Evolutionary conservation across 768 basidiomycete genomes (phyloP).

Genomic region (Tubosaeta sp.): DNA sequence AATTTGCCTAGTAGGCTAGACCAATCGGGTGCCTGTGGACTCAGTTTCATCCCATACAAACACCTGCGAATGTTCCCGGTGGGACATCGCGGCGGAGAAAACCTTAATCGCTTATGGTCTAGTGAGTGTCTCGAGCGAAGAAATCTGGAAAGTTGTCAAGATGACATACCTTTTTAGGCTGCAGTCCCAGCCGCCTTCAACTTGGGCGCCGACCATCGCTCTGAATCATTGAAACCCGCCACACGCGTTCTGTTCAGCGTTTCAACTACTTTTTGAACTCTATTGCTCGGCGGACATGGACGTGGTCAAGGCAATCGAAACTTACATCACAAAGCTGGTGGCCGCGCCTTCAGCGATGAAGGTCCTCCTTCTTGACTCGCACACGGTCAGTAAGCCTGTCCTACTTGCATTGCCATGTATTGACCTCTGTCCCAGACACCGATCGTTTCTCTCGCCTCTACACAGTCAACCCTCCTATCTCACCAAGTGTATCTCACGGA

Average conservation of each 20-base stretch:
- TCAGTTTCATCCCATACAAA: background rate
- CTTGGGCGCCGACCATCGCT: background rate
- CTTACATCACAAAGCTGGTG: constrained; percentile 87
- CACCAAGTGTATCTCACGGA: constrained; percentile 99
- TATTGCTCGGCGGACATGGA: constrained; percentile 58
- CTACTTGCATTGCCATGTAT: background rate
- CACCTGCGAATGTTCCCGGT: background rate
- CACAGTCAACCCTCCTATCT: constrained; percentile 87
- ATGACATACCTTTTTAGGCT: background rate
- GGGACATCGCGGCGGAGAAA: background rate
- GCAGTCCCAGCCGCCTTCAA: background rate
- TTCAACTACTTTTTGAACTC: background rate
- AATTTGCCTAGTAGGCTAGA: background rate
- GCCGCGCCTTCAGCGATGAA: constrained; percentile 88
- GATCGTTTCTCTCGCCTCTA: constrained; percentile 90
- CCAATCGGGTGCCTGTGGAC: background rate
- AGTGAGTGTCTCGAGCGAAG: background rate
- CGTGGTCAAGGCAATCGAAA: constrained; percentile 91
- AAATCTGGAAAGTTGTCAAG: background rate
- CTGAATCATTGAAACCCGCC: background rate
- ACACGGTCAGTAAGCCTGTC: constrained; percentile 61
- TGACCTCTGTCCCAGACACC: constrained; percentile 60
- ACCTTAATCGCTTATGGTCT: background rate
- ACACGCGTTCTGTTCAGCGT: background rate
- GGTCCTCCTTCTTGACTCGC: constrained; percentile 88